Base-by-base conservation (phyloP, 225 moss, liverwort and hornwort species). In the Neckera pumila region DNA sequence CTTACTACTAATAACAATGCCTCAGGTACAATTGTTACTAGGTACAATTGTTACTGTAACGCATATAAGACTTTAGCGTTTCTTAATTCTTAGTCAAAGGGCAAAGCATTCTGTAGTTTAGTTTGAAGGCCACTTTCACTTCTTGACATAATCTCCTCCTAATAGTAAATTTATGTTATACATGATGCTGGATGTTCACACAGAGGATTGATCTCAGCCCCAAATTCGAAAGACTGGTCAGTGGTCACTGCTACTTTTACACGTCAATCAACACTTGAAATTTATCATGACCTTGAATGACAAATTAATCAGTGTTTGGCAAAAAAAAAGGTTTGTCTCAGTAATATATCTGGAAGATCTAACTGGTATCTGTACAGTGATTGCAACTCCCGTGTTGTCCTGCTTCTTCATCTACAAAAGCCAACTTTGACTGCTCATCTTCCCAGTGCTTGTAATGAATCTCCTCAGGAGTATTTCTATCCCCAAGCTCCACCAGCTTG, bases 401-500 rank as follows among this genome's bases (percentile, higher is more conserved):
- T 2, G 47, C 87, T 80, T 87, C 90, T 89, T 87, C 82, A 43
- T 86, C 88, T 86, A 72, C 62, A 80, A 84, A 72, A 43, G 72
- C 62, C 51, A 84, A n/a, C 80, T 38, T 76, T 4, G 43, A 69
- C 73, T 67, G 86, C 65, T 80, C 82, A 28, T 90, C 87, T 54
- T 87, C 79, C 73, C 66, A 83, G 74, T 84, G 84, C 86, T 90
- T 93, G 26, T 28, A 71, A 57, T 87, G 80, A 83, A 83, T 77
- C 83, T 79, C 79, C 45, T 27, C n/a, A n/a, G n/a, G 56, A 25
- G 79, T 54, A 63, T 45, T 75, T 80, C 43, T 76, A 79, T 69
- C 69, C 51, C 49, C 58, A 5, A 85, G 61, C 82, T 90, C 91
- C 79, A 91, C 88, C 47, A 89, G 91, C 85, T 92, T 87, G 61